Conservation (phyloP, 305 asterid species). For the Salvia sclarea region DNA sequence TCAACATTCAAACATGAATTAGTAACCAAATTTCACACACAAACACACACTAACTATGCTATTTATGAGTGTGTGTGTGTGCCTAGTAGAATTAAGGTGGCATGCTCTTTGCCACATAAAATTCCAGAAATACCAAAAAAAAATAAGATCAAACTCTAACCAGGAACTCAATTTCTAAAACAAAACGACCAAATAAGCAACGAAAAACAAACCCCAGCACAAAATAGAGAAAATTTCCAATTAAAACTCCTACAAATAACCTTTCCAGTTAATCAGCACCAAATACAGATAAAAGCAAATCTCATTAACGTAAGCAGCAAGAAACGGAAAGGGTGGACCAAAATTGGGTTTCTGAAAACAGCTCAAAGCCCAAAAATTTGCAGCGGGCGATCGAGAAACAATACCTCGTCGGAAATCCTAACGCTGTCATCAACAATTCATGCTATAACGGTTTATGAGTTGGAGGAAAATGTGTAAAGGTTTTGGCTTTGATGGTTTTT, state of each 20-base stretch:
- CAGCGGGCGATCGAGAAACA: not conserved
- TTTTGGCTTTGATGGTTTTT: conserved; percentile 11
- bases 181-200: not conserved
- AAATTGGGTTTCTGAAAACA: conserved; percentile 26
- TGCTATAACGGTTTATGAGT: conserved; percentile 11
- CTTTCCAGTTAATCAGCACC: conserved; percentile 22
- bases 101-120: not conserved
- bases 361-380: conserved; percentile 22
- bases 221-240: not conserved
- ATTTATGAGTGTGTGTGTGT: not conserved
- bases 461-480: conserved; percentile 9
- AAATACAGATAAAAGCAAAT: not conserved
- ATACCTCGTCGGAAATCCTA: conserved; percentile 34
- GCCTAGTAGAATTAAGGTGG: conserved; percentile 1
- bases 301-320: conserved; percentile 12
- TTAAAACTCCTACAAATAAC: conserved; percentile 22
- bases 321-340: not conserved
- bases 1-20: not conserved
- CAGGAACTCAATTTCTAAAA: conserved; percentile 16
- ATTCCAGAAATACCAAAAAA: not conserved
- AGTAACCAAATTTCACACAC: conserved; percentile 14
- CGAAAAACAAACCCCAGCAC: not conserved
- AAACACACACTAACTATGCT: not conserved
- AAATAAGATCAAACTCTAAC: not conserved
- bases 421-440: conserved; percentile 22